Evolutionary conservation across 1,284 basidiomycete genomes (phyloP).

Genomic region (Apiotrichum gracile): DNA sequence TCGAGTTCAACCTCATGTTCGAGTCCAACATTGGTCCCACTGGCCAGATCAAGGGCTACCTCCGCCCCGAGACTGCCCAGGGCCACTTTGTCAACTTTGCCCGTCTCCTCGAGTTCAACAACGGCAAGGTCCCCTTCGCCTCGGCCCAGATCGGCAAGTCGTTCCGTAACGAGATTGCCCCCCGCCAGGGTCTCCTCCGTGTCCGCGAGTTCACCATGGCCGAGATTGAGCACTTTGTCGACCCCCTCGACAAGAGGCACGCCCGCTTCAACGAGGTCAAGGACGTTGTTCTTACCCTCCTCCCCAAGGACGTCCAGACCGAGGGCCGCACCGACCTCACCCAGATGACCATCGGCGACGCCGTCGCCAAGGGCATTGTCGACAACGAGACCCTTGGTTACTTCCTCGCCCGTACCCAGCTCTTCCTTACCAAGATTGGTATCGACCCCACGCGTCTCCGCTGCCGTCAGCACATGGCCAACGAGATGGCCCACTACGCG

Average conservation of each 20-base stretch:
- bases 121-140: constrained; percentile 91
- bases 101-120: constrained; percentile 95
- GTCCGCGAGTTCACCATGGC: constrained; percentile 99
- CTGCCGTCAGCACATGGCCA: constrained; percentile 94
- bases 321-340: constrained; percentile 65
- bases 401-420: constrained; percentile 88
- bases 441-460: constrained; percentile 79
- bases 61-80: constrained; percentile 97
- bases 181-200: constrained; percentile 88
- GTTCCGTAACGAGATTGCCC: constrained; percentile 98
- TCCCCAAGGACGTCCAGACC: constrained; percentile 77
- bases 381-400: constrained; percentile 98
- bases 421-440: constrained; percentile 88
- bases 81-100: constrained; percentile 99
- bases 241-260: constrained; percentile 88
- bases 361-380: constrained; percentile 75
- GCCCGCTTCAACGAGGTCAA: constrained; percentile 74
- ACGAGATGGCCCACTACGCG: constrained; percentile 99
- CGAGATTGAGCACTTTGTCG: constrained; percentile 98
- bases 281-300: constrained; percentile 66
- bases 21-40: constrained; percentile 95
- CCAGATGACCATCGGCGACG: constrained; percentile 76
- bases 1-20: constrained; percentile 99
- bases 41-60: constrained; percentile 93
- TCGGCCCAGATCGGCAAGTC: constrained; percentile 94